Evolutionary conservation across 2,329 filamentous ascomycete species (phyloP), one percentile per base, ranked within the genome.

Genomic region (Epichloe gansuensis): DNA sequence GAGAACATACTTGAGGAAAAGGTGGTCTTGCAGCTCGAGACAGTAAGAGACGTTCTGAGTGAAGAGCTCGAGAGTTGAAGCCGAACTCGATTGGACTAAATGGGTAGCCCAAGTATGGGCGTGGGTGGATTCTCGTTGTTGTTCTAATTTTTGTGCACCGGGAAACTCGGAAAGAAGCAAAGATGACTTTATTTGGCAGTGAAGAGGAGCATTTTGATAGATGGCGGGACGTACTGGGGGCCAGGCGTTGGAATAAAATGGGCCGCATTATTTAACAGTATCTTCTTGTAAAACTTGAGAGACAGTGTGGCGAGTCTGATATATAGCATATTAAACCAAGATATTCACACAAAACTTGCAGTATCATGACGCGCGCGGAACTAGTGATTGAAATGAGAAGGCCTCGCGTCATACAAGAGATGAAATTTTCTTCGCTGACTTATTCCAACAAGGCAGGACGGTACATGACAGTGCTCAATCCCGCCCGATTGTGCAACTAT

Each of bases 1-100:
- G 81, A 84, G 61, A 90, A 77, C 63, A 67, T 78, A 60, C 71
- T 95, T 50, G 88, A 95, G 66, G 81, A 85, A 62, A 88, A 84
- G 69, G 80, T 93, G 6, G 73, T 91, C 27, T 73, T 67, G 53
- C 82, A 91, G 65, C 69, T 93, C 60, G 77, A 78, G 60, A 77
- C 75, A 5, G 75, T 82, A 17, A 72, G 74, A 59, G 73, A 74
- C 57, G 73, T 82, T 43, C 65, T 83, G 54, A 70, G 68, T 53
- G 77, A 79, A 49, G 74, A 74, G 36, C 63, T 74, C 53, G 75
- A 78, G 39, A 57, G 57, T 42, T 62, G 55, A 63, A 44, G 41
- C 21, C 0, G 41, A 12, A 5, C 3, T 5, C 31, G 48, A 23
- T 9, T 13, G 12, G 27, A 15, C 13, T 11, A 27, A 25, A 38